Evolutionary conservation across 2,329 filamentous ascomycete genomes (phyloP), one percentile per base, ranked within the genome.

Genomic region (Arthrinium phaeospermum): DNA sequence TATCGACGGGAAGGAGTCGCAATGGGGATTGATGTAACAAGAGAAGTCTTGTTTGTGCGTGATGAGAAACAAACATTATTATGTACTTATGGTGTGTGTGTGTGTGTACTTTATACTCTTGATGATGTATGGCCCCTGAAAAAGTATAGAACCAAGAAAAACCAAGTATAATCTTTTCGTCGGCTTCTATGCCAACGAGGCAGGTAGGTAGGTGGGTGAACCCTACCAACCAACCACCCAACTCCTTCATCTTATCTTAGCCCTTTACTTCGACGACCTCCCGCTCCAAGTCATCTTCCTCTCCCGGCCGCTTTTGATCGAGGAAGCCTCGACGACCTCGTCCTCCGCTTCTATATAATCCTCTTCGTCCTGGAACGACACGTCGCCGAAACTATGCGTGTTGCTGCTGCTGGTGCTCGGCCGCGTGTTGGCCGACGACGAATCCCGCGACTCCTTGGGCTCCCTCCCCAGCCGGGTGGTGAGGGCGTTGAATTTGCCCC

Each of bases 401-500:
- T 49, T 37, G 27, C n/a, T 49, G 16, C 67, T 49, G 27, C 27
- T 49, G 45, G 45, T 69, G 27, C 27, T 69, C 14, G 47, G 67
- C 4, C 67, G 67, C 1, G 67, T 49, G 7, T 34, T 14, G 44
- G 68, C 22, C 7, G 45, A 47, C 10, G 34, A 51, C 46, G 68
- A 45, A 13, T 70, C 47, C 37, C 47, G 30, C 34, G 47, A n/a
- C 7, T 80, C 76, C 64, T 76, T 79, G 8, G 37, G 37, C 37
- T 41, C 37, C 37, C 37, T 41, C 37, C 37, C 10, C 27, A 75
- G 75, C 30, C 78, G 78, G 68, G 72, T 76, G 16, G 78, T 75
- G 41, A 73, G 70, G 14, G 81, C 81, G 68, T 75, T 83, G 14
- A 83, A 57, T 73, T 81, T 84, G 37, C 83, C 83, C 44, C 79